Evolutionary conservation across 2,329 filamentous ascomycete genomes (phyloP).

Genomic region (Aureobasidium sp.): DNA sequence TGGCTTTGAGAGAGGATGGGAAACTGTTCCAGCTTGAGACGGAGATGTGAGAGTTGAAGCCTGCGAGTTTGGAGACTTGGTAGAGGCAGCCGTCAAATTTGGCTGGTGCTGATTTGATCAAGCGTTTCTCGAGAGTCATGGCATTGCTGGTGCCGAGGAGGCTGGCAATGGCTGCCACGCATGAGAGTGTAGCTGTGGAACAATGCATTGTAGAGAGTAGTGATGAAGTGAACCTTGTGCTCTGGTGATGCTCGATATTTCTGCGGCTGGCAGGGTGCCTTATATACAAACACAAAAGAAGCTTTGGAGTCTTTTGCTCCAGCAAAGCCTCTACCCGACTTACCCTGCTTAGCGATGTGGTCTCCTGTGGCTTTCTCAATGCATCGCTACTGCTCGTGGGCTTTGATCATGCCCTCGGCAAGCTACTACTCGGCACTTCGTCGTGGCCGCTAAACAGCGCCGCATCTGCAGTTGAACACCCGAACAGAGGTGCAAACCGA

Average conservation of each 20-base stretch:
- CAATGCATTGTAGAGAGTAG: background rate
- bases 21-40: slow-evolving; percentile 5
- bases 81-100: slow-evolving; percentile 2
- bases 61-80: background rate
- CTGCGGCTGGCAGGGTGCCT: no score
- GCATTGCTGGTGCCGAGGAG: background rate
- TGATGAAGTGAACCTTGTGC: background rate
- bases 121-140: background rate
- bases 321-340: background rate
- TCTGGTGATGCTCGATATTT: background rate
- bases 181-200: background rate
- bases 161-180: background rate
- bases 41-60: background rate
- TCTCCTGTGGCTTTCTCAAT: no score
- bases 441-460: background rate
- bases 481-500: background rate
- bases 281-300: no score
- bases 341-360: no score
- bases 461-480: background rate
- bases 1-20: slow-evolving; percentile 1
- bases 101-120: background rate
- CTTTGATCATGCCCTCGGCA: background rate
- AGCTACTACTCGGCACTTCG: background rate
- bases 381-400: no score
- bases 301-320: no score